These are phyloP conservation scores for Eleusine indica DNA, from an alignment of 176 grass and related monocot genomes.

Conservation along the genomic window DNA sequence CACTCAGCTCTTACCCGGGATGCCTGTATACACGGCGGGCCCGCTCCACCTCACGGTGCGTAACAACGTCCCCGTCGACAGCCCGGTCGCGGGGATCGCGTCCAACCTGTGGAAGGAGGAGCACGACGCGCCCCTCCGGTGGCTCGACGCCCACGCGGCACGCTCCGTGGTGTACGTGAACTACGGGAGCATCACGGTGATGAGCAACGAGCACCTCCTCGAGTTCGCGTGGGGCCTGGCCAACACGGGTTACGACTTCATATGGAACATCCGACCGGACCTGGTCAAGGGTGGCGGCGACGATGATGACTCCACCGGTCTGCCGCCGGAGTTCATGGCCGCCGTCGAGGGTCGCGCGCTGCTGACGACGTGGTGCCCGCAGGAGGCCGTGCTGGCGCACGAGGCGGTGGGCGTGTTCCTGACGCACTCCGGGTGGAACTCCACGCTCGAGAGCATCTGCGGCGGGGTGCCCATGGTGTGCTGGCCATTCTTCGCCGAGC, in stretches of 20 bases:
- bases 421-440: conserved; percentile 85
- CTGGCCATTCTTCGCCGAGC: conserved; percentile 88
- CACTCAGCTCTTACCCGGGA: neutral
- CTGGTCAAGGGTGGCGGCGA: conserved; percentile 35
- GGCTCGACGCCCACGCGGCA: conserved; percentile 32
- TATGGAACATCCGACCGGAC: conserved; percentile 59
- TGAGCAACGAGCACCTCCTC: conserved; percentile 39
- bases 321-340: conserved; percentile 52
- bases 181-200: conserved; percentile 64
- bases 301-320: conserved; percentile 7
- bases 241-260: conserved; percentile 43
- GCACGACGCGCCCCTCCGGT: conserved; percentile 14
- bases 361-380: conserved; percentile 66
- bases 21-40: conserved; percentile 33
- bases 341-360: conserved; percentile 53
- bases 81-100: conserved; percentile 11
- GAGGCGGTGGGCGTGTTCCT: conserved; percentile 64
- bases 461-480: conserved; percentile 69
- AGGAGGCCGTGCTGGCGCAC: conserved; percentile 67
- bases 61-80: conserved; percentile 19
- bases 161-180: conserved; percentile 60
- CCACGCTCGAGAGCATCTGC: conserved; percentile 68
- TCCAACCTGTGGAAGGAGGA: conserved; percentile 56
- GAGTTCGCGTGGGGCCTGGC: conserved; percentile 70
- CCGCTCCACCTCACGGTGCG: conserved; percentile 40